Evolutionary conservation across 768 basidiomycete genomes (phyloP).

Genomic region (Trametes sanguinea): DNA sequence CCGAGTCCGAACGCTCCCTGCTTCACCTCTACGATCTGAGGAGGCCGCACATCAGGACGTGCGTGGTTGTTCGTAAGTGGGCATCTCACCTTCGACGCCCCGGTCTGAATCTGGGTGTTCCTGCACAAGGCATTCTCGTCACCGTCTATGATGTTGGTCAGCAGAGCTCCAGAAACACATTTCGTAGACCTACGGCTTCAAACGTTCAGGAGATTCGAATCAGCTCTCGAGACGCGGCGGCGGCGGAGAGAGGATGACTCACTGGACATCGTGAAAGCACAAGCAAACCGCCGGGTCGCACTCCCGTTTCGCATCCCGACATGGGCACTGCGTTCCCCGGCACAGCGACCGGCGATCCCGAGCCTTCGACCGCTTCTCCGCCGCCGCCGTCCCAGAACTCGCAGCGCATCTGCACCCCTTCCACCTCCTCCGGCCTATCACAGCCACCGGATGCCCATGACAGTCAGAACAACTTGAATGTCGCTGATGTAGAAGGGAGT

Average conservation of each 20-base stretch:
- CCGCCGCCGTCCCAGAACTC: background rate
- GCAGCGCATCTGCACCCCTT: conserved; percentile 55
- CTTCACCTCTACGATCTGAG: conserved; percentile 21
- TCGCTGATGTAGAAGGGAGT: background rate
- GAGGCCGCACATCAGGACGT: no score
- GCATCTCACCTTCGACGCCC: conserved; percentile 36
- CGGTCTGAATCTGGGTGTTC: conserved; percentile 53
- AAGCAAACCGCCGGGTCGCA: conserved; percentile 67
- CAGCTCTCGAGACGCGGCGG: background rate
- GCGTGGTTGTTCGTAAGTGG: no score
- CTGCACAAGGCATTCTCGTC: conserved; percentile 35
- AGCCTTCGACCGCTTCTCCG: background rate
- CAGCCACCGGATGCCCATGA: no score
- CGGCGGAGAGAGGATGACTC: background rate
- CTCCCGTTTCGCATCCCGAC: conserved; percentile 51
- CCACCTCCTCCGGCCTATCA: conserved; percentile 57
- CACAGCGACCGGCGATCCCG: conserved; percentile 34
- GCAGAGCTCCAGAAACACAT: background rate
- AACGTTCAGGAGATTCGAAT: background rate
- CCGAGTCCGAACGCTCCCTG: conserved; percentile 45
- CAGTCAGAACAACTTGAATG: no score
- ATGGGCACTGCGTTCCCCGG: conserved; percentile 50
- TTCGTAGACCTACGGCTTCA: background rate
- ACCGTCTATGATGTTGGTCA: background rate
- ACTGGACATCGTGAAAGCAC: conserved; percentile 5